A percentile compares a stretch with the other conserved stretches of the same genome.
phyloP scores from a whole-genome alignment of 768 basidiomycete species.

The Thelephora ganbajun region DNA sequence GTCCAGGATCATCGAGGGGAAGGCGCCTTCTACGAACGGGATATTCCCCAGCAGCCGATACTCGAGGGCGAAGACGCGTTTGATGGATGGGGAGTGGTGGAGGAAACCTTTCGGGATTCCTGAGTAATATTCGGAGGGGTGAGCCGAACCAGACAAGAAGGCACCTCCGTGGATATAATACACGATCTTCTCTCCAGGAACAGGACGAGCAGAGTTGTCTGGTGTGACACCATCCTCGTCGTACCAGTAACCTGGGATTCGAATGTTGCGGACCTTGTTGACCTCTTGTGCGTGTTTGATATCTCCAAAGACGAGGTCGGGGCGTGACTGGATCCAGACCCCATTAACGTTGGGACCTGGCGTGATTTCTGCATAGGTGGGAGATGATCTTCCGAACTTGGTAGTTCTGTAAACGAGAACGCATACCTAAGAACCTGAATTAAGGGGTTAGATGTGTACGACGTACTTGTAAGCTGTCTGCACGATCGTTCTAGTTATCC shows the following conservation, averaged over 20 bases:
- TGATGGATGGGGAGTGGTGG: constrained; percentile 26
- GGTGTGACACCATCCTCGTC: constrained; percentile 5
- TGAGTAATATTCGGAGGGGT: constrained; percentile 35
- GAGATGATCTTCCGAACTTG: not conserved
- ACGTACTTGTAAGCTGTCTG: not conserved
- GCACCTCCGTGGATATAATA: constrained; percentile 25
- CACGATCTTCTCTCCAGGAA: constrained; percentile 11
- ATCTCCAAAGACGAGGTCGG: constrained; percentile 11
- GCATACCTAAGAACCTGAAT: not conserved
- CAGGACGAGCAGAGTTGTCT: not conserved
- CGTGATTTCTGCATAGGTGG: constrained; percentile 3
- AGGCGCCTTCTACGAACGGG: constrained; percentile 33
- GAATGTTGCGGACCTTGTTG: constrained; percentile 5
- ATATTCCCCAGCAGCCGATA: constrained; percentile 48
- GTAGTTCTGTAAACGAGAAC: not conserved
- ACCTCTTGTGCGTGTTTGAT: constrained; percentile 7
- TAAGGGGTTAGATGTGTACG: not conserved
- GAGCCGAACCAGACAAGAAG: constrained; percentile 38
- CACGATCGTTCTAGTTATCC: not conserved
- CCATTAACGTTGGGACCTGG: constrained; percentile 4
- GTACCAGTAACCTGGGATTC: constrained; percentile 14
- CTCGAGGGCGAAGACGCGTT: constrained; percentile 47
- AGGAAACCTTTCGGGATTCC: constrained; percentile 33
- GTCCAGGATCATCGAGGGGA: constrained; percentile 67
- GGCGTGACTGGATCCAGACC: constrained; percentile 6